Conservation (phyloP, 23 red algal species). For the Gracilaria gracilis region DNA sequence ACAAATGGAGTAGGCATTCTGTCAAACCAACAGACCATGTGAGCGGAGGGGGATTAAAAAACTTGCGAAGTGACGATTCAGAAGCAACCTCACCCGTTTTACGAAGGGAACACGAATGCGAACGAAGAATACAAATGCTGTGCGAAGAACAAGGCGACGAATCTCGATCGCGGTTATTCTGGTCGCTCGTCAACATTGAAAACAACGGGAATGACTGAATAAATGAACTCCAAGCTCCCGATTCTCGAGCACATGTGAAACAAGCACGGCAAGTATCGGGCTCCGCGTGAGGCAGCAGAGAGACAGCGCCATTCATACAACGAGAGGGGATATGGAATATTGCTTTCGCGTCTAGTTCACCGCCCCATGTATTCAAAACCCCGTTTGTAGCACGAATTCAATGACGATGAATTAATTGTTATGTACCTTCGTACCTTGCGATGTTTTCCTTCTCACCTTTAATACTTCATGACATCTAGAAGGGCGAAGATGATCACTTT, state of each 20-base stretch:
- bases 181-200: constrained; percentile 32
- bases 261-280: too few relatives aligned
- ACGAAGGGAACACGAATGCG: constrained; percentile 9
- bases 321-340: too few relatives aligned
- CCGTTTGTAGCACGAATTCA: too few relatives aligned
- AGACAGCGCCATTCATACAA: too few relatives aligned
- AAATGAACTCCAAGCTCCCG: background rate
- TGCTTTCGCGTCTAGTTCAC: too few relatives aligned
- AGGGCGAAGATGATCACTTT: too few relatives aligned
- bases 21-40: background rate
- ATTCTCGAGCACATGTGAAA: background rate
- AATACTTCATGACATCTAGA: too few relatives aligned
- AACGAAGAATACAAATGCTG: constrained; percentile 22
- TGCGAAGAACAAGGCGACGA: constrained; percentile 27
- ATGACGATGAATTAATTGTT: too few relatives aligned
- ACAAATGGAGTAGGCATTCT: background rate
- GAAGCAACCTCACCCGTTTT: constrained; percentile 6
- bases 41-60: background rate
- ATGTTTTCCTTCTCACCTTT: too few relatives aligned
- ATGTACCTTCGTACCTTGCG: too few relatives aligned
- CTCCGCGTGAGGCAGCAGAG: too few relatives aligned
- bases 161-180: constrained; percentile 21
- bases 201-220: background rate
- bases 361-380: too few relatives aligned
- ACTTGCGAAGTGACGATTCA: constrained; percentile 19